Evolutionary conservation across 495 filamentous ascomycete genomes (phyloP), one percentile per base, ranked within the genome.

Genomic region (Hypoxylon intermedium): DNA sequence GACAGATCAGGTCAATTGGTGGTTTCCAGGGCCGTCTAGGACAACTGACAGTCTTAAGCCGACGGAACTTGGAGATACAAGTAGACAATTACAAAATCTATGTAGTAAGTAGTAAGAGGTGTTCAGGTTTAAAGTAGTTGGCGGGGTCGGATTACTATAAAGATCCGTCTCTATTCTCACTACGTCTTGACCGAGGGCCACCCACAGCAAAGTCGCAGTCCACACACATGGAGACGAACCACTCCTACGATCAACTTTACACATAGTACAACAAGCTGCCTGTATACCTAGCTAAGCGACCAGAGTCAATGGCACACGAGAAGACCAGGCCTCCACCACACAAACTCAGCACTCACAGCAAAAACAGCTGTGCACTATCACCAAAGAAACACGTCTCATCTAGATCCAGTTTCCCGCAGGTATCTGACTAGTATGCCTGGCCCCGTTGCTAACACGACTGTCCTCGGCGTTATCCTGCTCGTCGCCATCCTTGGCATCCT

Each of bases 381-480:
- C 23, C 41, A 36, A 30, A n/a, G 11, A 43, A 18, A 44, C 30
- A n/a, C 19, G 37, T 20, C n/a, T 23, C 13, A 44, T 37, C 56
- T 56, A 68, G 9, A 65, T 68, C 68, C 65, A 66, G 54, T 70
- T 68, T 7, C 65, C 68, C 30, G 34, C 24, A 34, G 61, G 65
- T 9, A 24, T 41, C 19, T 52, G 50, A 15, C 36, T 30, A 23
- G 40, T 26, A 9, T 36, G 37, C 12, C 28, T 18, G 6, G 15
- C 21, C 23, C 36, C 37, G 37, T 45, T 31, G 9, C 36, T 56
- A 11, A 12, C 13, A 18, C 16, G 24, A 26, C 24, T n/a, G 5
- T 36, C 51, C 1, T 49, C 42, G 38, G 33, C 3, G 16, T 7
- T 12, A 40, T n/a, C 26, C 31, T 62, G 43, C 5, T 46, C 26